Conservation (phyloP, 805 yeast genomes). For the Ogataea parapolymorpha region DNA sequence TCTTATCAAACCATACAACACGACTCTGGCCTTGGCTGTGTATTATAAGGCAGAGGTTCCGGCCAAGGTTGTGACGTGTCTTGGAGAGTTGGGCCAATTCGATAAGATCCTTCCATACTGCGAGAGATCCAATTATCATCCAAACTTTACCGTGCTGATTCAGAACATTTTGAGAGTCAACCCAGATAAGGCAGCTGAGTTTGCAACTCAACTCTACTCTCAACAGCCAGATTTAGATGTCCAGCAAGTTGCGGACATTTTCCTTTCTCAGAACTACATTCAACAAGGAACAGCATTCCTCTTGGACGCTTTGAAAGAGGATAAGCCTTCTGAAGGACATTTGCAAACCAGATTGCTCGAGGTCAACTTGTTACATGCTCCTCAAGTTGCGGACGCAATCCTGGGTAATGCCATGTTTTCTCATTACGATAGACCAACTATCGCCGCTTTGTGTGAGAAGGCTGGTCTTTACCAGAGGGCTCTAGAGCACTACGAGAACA, state of each 20-base stretch:
- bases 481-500: conserved; percentile 90
- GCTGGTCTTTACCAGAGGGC: conserved; percentile 97
- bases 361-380: conserved; percentile 90
- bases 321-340: conserved; percentile 92
- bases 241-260: conserved; percentile 87
- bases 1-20: conserved; percentile 82
- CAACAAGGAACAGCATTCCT: conserved; percentile 98
- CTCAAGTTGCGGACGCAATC: conserved; percentile 99
- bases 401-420: conserved; percentile 93
- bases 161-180: conserved; percentile 88
- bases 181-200: conserved; percentile 98
- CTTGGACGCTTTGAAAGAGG: conserved; percentile 91
- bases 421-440: conserved; percentile 90
- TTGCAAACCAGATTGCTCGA: conserved; percentile 93
- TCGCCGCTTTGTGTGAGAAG: conserved; percentile 90
- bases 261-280: conserved; percentile 87
- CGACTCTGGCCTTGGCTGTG: conserved; percentile 84
- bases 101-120: conserved; percentile 95
- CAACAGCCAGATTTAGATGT: conserved; percentile 65
- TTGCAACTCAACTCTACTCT: conserved; percentile 80
- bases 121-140: conserved; percentile 81
- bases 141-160: conserved; percentile 85
- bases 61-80: conserved; percentile 82
- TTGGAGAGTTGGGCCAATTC: conserved; percentile 95
- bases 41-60: conserved; percentile 81